Evolutionary conservation across 2,329 filamentous ascomycete genomes (phyloP).

Genomic region (Calonectria multiphialidica): DNA sequence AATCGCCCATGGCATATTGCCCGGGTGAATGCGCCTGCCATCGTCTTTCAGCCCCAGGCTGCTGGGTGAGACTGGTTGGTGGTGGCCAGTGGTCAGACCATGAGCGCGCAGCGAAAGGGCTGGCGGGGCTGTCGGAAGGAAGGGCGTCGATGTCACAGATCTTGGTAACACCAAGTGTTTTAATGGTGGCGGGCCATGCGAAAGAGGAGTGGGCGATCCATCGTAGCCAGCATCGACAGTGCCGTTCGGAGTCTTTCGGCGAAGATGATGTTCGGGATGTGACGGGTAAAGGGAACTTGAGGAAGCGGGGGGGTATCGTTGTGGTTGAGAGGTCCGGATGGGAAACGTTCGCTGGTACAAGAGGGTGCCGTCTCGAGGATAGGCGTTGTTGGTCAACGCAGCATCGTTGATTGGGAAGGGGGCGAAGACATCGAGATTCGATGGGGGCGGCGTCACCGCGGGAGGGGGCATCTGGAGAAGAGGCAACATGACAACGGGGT

Average conservation of each 20-base stretch:
- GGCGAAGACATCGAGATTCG: conserved; percentile 53
- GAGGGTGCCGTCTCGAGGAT: conserved; percentile 45
- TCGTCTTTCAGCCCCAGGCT: conserved; percentile 30
- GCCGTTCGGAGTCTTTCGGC: conserved; percentile 94
- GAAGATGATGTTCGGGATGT: conserved; percentile 79
- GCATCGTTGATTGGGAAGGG: conserved; percentile 32
- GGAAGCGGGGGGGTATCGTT: conserved; percentile 32
- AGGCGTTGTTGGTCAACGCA: conserved; percentile 28
- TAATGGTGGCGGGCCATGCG: conserved; percentile 78
- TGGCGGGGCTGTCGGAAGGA: conserved; percentile 26
- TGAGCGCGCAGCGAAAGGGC: conserved; percentile 29
- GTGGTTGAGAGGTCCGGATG: conserved; percentile 48
- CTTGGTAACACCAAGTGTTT: conserved; percentile 87
- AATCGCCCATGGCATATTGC: conserved; percentile 32
- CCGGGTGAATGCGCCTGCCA: conserved; percentile 21
- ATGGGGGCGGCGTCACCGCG: conserved; percentile 59
- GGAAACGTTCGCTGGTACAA: conserved; percentile 46
- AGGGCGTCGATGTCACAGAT: conserved; percentile 36
- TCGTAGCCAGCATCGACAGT: conserved; percentile 93
- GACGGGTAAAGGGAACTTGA: conserved; percentile 37
- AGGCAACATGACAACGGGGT: conserved; percentile 59
- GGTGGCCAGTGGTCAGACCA: conserved; percentile 22
- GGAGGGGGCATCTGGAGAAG: conserved; percentile 64
- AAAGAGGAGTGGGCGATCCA: conserved; percentile 80
- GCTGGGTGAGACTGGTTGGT: conserved; percentile 27